Percentiles rank a stretch among this genome's conserved stretches.
phyloP scores from a whole-genome alignment of 768 basidiomycete species.

The Lyophyllum decastes region DNA sequence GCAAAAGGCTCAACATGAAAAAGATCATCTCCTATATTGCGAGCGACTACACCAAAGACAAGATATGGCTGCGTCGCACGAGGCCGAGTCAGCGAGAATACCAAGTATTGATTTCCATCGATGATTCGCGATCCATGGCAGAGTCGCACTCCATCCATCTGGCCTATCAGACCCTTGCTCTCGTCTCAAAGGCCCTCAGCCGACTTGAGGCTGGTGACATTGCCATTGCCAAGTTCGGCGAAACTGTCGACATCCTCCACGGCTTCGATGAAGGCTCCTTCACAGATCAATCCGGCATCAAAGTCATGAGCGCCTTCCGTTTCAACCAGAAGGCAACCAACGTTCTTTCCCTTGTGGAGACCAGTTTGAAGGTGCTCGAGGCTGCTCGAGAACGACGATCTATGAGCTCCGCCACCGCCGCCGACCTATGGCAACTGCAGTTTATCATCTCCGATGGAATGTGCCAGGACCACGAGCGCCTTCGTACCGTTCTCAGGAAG shows the following conservation, averaged over 20 bases:
- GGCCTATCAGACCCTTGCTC: slow-evolving; percentile 89
- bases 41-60: slow-evolving; percentile 98
- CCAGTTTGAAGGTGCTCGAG: slow-evolving; percentile 72
- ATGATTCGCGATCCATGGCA: slow-evolving; percentile 97
- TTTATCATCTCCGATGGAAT: slow-evolving; percentile 99
- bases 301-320: slow-evolving; percentile 80
- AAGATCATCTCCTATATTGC: slow-evolving; percentile 98
- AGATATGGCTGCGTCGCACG: slow-evolving; percentile 96
- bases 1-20: slow-evolving; percentile 98
- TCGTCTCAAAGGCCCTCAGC: slow-evolving; percentile 88
- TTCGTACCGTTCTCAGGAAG: slow-evolving; percentile 76
- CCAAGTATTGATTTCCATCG: slow-evolving; percentile 91
- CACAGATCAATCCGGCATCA: slow-evolving; percentile 77
- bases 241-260: slow-evolving; percentile 85
- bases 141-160: slow-evolving; percentile 91
- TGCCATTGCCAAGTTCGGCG: slow-evolving; percentile 88
- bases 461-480: slow-evolving; percentile 90
- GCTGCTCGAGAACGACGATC: slow-evolving; percentile 70
- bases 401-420: slow-evolving; percentile 61
- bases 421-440: slow-evolving; percentile 95
- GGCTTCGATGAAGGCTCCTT: slow-evolving; percentile 82
- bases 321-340: slow-evolving; percentile 92
- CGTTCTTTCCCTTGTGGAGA: slow-evolving; percentile 79
- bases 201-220: slow-evolving; percentile 96
- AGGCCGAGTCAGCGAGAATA: slow-evolving; percentile 94